Evolutionary conservation across 495 filamentous ascomycete genomes (phyloP).

Genomic region (Aspergillus incahuasiensis): DNA sequence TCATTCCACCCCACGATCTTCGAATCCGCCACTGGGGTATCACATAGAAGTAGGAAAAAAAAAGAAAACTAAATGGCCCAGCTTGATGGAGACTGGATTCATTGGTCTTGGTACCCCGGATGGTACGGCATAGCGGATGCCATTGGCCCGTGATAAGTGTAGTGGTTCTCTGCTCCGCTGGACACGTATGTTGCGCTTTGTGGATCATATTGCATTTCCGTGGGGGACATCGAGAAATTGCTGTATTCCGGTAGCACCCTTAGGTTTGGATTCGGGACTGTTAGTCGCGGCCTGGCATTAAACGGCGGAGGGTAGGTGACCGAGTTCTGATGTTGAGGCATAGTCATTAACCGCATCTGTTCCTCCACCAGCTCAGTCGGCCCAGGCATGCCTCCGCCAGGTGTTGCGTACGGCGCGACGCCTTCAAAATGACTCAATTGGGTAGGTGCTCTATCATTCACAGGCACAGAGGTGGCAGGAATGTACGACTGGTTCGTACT

Average conservation of each 20-base stretch:
- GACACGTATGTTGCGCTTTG: constrained; percentile 15
- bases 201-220: constrained; percentile 19
- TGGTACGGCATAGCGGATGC: constrained; percentile 12
- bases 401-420: constrained; percentile 5
- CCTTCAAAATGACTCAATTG: constrained; percentile 20
- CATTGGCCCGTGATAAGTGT: constrained; percentile 13
- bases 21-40: constrained; percentile 15
- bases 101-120: constrained; percentile 15
- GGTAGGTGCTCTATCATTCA: constrained; percentile 28
- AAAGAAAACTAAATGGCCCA: background rate
- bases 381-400: constrained; percentile 8
- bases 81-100: background rate
- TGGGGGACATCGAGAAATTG: constrained; percentile 17
- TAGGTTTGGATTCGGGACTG: constrained; percentile 20
- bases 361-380: constrained; percentile 9
- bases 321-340: constrained; percentile 28
- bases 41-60: constrained; percentile 1
- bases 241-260: constrained; percentile 26
- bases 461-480: constrained; percentile 19
- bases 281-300: constrained; percentile 26
- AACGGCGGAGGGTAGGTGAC: constrained; percentile 39
- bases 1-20: constrained; percentile 13
- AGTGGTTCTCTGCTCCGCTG: constrained; percentile 12
- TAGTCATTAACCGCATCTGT: constrained; percentile 14
- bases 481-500: constrained; percentile 9